phyloP scores from a whole-genome alignment of 108 stramenopile genomes.

The Cyclotella kingstonii region DNA sequence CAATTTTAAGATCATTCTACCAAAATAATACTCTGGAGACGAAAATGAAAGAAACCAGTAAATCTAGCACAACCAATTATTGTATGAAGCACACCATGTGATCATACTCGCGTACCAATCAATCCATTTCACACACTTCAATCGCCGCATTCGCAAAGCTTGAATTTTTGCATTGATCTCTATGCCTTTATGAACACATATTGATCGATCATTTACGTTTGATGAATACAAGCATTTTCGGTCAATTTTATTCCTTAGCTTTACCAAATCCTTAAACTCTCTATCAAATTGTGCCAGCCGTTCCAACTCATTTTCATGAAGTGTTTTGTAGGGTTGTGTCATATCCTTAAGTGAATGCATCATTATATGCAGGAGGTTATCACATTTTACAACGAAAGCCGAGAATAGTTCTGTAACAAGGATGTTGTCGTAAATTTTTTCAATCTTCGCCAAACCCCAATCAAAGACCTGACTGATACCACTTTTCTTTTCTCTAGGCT shows the following conservation, averaged over 20 bases:
- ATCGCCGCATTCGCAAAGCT: slow-evolving; percentile 16
- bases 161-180: slow-evolving; percentile 28
- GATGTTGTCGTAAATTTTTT: slow-evolving; percentile 16
- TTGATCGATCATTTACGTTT: slow-evolving; percentile 24
- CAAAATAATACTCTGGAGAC: too few species aligned
- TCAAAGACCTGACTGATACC: slow-evolving; percentile 18
- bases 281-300: slow-evolving; percentile 25
- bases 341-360: slow-evolving; percentile 30
- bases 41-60: too few species aligned
- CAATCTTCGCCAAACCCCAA: slow-evolving; percentile 39
- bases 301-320: slow-evolving; percentile 20
- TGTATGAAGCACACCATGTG: slow-evolving; percentile 39
- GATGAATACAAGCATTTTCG: slow-evolving; percentile 19
- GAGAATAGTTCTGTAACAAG: slow-evolving; percentile 21
- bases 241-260: slow-evolving; percentile 35
- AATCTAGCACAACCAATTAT: slow-evolving; percentile 51
- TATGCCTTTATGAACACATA: slow-evolving; percentile 36
- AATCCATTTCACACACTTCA: slow-evolving; percentile 17
- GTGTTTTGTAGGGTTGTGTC: slow-evolving; percentile 10
- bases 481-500: slow-evolving; percentile 4
- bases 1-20: too few species aligned
- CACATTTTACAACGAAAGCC: slow-evolving; percentile 33
- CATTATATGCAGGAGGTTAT: slow-evolving; percentile 21
- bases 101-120: slow-evolving; percentile 28
- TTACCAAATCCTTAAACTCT: slow-evolving; percentile 35